A percentile compares a stretch with the other conserved stretches of the same genome.
Evolutionary conservation across 1,284 basidiomycete genomes (phyloP).

Genomic region (Bondarzewia mesenterica): DNA sequence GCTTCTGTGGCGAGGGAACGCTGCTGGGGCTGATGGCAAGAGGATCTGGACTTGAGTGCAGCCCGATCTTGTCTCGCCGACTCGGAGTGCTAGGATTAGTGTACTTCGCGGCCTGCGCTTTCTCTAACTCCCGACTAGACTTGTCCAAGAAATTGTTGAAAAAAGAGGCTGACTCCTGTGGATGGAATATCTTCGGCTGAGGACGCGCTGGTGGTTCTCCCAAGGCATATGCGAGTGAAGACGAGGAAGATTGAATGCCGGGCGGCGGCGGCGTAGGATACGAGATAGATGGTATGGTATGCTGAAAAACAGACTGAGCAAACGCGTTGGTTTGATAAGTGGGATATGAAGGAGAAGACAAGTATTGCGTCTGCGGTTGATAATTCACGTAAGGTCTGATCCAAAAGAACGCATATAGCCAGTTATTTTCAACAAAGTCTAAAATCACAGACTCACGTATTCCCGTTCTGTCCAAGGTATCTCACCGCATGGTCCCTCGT

Average conservation of each 20-base stretch:
- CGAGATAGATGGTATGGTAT: slow-evolving; percentile 43
- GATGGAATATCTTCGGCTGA: slow-evolving; percentile 28
- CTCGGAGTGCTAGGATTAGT: slow-evolving; percentile 1
- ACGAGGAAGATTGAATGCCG: slow-evolving; percentile 52
- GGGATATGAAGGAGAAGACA: slow-evolving; percentile 21
- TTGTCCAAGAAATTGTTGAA: slow-evolving; percentile 58
- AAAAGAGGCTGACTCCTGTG: slow-evolving; percentile 51
- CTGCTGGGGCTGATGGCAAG: slow-evolving; percentile 26
- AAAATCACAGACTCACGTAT: slow-evolving; percentile 27
- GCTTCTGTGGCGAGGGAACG: slow-evolving; percentile 40
- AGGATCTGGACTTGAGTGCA: slow-evolving; percentile 38
- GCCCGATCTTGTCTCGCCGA: slow-evolving; percentile 4
- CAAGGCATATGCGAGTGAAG: slow-evolving; percentile 66
- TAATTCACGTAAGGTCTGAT: slow-evolving; percentile 16
- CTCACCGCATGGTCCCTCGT: slow-evolving; percentile 43
- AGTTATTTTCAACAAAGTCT: slow-evolving; percentile 1
- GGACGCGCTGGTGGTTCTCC: slow-evolving; percentile 35
- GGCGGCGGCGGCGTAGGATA: slow-evolving; percentile 67
- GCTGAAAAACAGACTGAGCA: slow-evolving; percentile 56
- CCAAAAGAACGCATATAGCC: slow-evolving; percentile 10
- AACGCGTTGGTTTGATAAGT: slow-evolving; percentile 45
- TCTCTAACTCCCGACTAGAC: slow-evolving; percentile 14
- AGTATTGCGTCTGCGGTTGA: slow-evolving; percentile 8
- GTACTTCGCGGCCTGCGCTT: slow-evolving; percentile 12
- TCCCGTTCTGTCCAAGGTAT: slow-evolving; percentile 38